Evolutionary conservation across 2,329 filamentous ascomycete species (phyloP), one percentile per base, ranked within the genome.

Genomic region (Fusarium bactridioides): DNA sequence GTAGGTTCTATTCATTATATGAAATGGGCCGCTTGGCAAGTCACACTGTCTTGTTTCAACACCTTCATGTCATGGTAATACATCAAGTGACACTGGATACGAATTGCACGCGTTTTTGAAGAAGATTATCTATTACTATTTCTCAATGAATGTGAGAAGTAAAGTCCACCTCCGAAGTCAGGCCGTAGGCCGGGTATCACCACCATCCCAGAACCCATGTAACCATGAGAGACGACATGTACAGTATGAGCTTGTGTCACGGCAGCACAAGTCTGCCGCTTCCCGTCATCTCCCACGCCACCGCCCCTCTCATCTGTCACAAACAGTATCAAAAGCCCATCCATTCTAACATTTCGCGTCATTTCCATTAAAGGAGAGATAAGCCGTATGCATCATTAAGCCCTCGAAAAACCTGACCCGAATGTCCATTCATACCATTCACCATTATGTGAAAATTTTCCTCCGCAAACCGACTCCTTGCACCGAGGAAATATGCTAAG

Each of bases 311-410:
- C 60, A 64, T 33, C 51, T 56, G 55, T 54, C 53, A 67, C 63
- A 72, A 64, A 66, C 64, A 58, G 58, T 67, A 64, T 67, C 68
- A 72, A 76, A 45, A 65, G 68, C 66, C 66, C 74, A 68, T 72
- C 69, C 74, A 58, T 67, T 67, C 70, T 74, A 77, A 73, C 69
- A 78, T 74, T 76, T 76, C 76, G 47, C 41, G 72, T 76, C 70
- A 76, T 76, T 78, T 76, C 78, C 79, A 80, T 79, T 79, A 79
- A 79, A 81, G 62, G 74, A 79, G 69, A 76, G 73, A 79, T 78
- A 79, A 79, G 74, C 76, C 79, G 79, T 78, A 75, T 80, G 78
- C 74, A 70, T 79, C 78, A 77, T 80, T 76, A 79, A 78, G 68
- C 77, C 76, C 77, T 74, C 72, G 74, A 73, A 71, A 76, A 78